These are phyloP conservation scores for Hawksworthiomyces lignivorus DNA, from an alignment of 2,329 filamentous ascomycete genomes.

Conservation along the genomic window DNA sequence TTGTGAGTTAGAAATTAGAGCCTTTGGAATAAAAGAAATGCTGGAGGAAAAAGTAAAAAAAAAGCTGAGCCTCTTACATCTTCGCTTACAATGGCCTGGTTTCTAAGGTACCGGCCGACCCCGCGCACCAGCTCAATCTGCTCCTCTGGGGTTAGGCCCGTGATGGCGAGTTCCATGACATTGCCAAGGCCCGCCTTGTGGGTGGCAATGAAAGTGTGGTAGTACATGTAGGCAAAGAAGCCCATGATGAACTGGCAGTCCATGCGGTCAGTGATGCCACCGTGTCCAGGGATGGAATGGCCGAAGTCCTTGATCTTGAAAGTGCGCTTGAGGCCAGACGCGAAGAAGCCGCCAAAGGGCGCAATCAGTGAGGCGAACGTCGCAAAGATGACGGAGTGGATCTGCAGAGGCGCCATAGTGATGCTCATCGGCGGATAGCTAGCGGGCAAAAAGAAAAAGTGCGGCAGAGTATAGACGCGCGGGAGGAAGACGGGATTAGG, in stretches of 20 bases:
- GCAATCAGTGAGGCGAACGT: slow-evolving; percentile 95
- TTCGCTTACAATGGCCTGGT: slow-evolving; percentile 46
- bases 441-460: slow-evolving; percentile 63
- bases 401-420: slow-evolving; percentile 78
- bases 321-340: slow-evolving; percentile 91
- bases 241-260: slow-evolving; percentile 99
- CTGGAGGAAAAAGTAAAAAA: not conserved
- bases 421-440: slow-evolving; percentile 50
- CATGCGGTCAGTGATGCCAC: slow-evolving; percentile 98
- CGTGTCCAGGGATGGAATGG: slow-evolving; percentile 93
- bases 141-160: slow-evolving; percentile 77
- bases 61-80: slow-evolving; percentile 32
- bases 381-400: slow-evolving; percentile 83
- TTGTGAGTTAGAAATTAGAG: slow-evolving; percentile 1
- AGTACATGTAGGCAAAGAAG: slow-evolving; percentile 97
- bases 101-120: slow-evolving; percentile 56
- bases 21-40: not conserved
- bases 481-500: slow-evolving; percentile 88
- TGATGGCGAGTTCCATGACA: slow-evolving; percentile 87
- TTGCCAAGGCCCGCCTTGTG: slow-evolving; percentile 78
- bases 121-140: slow-evolving; percentile 72
- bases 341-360: slow-evolving; percentile 97
- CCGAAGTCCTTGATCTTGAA: slow-evolving; percentile 99
- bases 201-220: slow-evolving; percentile 90
- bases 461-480: slow-evolving; percentile 64